These are phyloP conservation scores for Pleurotus ostreatus DNA, from an alignment of 768 basidiomycete species.

Conservation along the genomic window DNA sequence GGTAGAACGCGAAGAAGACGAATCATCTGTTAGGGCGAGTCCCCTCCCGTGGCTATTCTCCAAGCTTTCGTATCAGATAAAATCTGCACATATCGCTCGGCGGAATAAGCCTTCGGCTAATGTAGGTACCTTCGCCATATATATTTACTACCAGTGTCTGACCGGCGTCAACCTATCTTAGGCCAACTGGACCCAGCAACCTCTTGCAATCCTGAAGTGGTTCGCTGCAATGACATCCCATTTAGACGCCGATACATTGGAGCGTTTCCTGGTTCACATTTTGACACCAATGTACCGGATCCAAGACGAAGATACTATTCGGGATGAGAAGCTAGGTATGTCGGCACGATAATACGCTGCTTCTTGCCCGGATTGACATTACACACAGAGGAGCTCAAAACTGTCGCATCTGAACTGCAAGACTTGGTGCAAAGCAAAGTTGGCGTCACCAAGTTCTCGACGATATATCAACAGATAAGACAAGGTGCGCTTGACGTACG, in stretches of 20 bases:
- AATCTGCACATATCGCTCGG: constrained; percentile 69
- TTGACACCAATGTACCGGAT: constrained; percentile 85
- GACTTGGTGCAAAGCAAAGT: constrained; percentile 86
- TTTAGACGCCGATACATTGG: constrained; percentile 55
- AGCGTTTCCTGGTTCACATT: constrained; percentile 78
- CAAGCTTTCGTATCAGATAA: constrained; percentile 83
- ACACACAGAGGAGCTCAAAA: constrained; percentile 73
- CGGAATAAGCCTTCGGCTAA: constrained; percentile 44
- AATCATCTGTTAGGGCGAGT: constrained; percentile 24
- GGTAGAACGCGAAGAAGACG: constrained; percentile 28
- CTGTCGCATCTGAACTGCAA: constrained; percentile 75
- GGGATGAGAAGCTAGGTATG: constrained; percentile 76
- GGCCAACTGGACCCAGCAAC: constrained; percentile 82
- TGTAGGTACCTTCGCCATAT: constrained; percentile 31
- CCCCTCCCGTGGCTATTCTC: constrained; percentile 93
- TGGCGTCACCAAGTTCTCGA: constrained; percentile 78
- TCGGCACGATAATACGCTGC: constrained; percentile 2
- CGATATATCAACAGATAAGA: constrained; percentile 75
- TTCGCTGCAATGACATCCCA: constrained; percentile 87
- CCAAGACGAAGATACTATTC: constrained; percentile 80
- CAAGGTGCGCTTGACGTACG: constrained; percentile 63
- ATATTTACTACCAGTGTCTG: background rate
- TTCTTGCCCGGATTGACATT: too few relatives aligned
- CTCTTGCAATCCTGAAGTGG: constrained; percentile 80
- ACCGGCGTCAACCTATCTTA: constrained; percentile 22